phyloP scores from a whole-genome alignment of 2,329 filamentous ascomycete species.

The Colletotrichum shisoi region DNA sequence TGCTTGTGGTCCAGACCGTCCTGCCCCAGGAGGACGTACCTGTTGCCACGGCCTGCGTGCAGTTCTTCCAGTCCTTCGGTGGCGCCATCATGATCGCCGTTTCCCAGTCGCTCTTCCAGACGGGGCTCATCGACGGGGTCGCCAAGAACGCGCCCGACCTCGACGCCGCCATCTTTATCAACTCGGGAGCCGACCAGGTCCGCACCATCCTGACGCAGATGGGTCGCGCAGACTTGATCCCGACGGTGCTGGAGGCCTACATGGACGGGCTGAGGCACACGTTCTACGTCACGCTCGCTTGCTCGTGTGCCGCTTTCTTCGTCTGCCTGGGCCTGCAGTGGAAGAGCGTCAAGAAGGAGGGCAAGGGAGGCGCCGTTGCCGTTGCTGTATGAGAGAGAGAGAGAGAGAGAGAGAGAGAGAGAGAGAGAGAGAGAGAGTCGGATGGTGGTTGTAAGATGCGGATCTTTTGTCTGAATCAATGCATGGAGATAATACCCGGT shows the following conservation, averaged over 20 bases:
- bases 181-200: constrained; percentile 62
- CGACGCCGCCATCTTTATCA: constrained; percentile 58
- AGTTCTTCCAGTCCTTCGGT: constrained; percentile 71
- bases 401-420: neutral
- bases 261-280: constrained; percentile 59
- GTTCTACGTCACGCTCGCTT: constrained; percentile 62
- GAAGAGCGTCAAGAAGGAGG: constrained; percentile 62
- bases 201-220: constrained; percentile 53
- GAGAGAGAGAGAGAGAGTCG: neutral
- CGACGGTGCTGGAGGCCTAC: constrained; percentile 58
- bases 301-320: constrained; percentile 57
- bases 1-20: constrained; percentile 62
- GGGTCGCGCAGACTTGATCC: constrained; percentile 52
- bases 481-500: constrained; percentile 30
- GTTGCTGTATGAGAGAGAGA: constrained; percentile 39
- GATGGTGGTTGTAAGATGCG: neutral
- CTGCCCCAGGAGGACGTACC: constrained; percentile 59
- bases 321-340: constrained; percentile 56
- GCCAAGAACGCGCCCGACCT: constrained; percentile 54
- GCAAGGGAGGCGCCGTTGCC: constrained; percentile 44
- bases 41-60: constrained; percentile 60
- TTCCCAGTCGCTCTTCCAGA: constrained; percentile 72
- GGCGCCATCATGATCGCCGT: constrained; percentile 72
- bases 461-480: constrained; percentile 8
- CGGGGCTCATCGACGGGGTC: constrained; percentile 65